These are phyloP conservation scores for Pochonia chlamydosporia DNA, from an alignment of 2,329 filamentous ascomycete genomes.

Conservation along the genomic window DNA sequence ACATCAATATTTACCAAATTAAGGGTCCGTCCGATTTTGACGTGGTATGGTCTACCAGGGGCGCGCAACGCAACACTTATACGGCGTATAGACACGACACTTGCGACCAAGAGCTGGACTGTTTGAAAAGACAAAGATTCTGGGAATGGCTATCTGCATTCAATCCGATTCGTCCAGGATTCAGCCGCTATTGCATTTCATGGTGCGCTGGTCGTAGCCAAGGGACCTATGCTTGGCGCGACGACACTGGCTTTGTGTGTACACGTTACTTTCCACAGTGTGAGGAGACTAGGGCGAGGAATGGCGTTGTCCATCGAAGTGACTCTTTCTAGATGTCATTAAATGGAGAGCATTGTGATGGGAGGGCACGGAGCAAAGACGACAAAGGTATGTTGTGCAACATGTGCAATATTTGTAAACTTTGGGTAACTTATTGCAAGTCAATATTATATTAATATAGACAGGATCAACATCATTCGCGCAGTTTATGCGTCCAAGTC, in stretches of 20 bases:
- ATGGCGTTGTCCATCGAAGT: constrained; percentile 31
- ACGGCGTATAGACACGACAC: constrained; percentile 15
- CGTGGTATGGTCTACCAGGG: constrained; percentile 35
- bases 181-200: constrained; percentile 38
- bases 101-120: background rate
- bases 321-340: no score
- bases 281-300: no score
- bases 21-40: constrained; percentile 15
- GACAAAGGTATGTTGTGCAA: no score
- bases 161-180: constrained; percentile 37
- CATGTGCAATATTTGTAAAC: no score
- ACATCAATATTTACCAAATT: constrained; percentile 20
- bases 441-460: no score
- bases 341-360: no score
- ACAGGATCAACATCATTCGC: no score
- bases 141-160: constrained; percentile 47
- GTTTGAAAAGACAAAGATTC: constrained; percentile 21
- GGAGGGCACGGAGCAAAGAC: no score
- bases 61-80: constrained; percentile 27
- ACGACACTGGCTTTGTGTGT: constrained; percentile 42
- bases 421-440: no score
- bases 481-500: no score
- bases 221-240: constrained; percentile 46
- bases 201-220: constrained; percentile 39
- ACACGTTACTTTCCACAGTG: constrained; percentile 34